Evolutionary conservation across 225 moss, liverwort and hornwort genomes (phyloP).

Genomic region (Physcomitrium patens): DNA sequence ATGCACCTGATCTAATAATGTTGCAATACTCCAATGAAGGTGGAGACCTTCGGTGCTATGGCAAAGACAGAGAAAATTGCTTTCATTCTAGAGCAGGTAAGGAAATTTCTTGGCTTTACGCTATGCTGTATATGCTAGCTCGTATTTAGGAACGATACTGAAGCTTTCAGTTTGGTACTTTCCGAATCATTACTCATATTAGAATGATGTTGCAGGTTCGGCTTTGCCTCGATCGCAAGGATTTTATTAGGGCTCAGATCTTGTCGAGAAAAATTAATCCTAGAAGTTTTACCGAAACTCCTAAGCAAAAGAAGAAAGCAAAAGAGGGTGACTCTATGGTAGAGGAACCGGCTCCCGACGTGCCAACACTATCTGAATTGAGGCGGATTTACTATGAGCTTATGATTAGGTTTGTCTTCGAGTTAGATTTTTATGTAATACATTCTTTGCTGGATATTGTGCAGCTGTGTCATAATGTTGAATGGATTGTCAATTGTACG

Average conservation of each 20-base stretch:
- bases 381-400: conserved; percentile 81
- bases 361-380: conserved; percentile 76
- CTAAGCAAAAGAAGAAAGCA: conserved; percentile 75
- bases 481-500: too few species aligned
- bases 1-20: background rate
- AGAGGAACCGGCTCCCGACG: conserved; percentile 78
- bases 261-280: conserved; percentile 82
- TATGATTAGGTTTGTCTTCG: conserved; percentile 67
- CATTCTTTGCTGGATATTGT: background rate
- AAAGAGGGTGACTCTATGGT: conserved; percentile 81
- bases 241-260: conserved; percentile 91
- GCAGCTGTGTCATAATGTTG: background rate
- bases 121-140: background rate
- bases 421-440: background rate
- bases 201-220: conserved; percentile 63
- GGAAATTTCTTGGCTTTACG: background rate
- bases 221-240: conserved; percentile 83
- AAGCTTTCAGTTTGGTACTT: background rate
- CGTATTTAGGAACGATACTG: background rate
- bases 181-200: conserved; percentile 14
- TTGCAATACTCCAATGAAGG: conserved; percentile 38
- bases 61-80: conserved; percentile 82
- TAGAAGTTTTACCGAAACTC: conserved; percentile 67
- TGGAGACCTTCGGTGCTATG: conserved; percentile 82
- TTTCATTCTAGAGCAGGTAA: conserved; percentile 77